Evolutionary conservation across 371 early-diverging fungal genomes (phyloP), one percentile per base, ranked within the genome.

Genomic region (Funneliformis caledonium): DNA sequence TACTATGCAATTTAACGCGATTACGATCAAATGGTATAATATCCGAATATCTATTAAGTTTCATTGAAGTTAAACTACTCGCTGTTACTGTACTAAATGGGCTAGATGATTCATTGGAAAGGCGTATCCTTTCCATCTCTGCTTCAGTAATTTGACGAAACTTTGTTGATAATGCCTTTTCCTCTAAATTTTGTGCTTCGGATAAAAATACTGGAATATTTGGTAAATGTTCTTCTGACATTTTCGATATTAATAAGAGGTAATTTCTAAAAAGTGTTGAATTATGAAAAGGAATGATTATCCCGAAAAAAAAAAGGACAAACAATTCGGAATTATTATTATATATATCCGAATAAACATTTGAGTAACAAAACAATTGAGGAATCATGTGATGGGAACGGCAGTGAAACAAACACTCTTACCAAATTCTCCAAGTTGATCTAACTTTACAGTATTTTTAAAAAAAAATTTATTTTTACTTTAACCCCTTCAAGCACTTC

Each of bases 21-120:
- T 85, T 91, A 77, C 82, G 74, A 82, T 92, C 85, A 82, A 85
- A 93, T 31, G 93, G 93, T 64, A 92, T 80, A 37, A 93, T 88
- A 81, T 90, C 84, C 43, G 72, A 83, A 81, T 90, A 90, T 72
- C 90, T 82, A 70, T 90, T 90, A 22, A 43, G 50, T 31, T 68
- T 37, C 22, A 37, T 33, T 42, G 72, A 76, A 19, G 4, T 45
- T 19, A 42, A 10, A 60, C 22, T 72, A 7, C 8, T 9, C 7
- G 80, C 72, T 3, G 22, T 42, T 12, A 42, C 12, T n/a, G 60
- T 43, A 59, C 72, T 60, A 59, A 37, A 79, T 12, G 42, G 33
- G 47, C 42, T 50, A n/a, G 11, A 11, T 7, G 6, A 1, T 1
- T 79, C 72, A 7, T 68, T 59, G 11, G 26, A 4, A 16, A 26